Conservation (phyloP, 108 stramenopile genomes). For the Skeletonema grethae region DNA sequence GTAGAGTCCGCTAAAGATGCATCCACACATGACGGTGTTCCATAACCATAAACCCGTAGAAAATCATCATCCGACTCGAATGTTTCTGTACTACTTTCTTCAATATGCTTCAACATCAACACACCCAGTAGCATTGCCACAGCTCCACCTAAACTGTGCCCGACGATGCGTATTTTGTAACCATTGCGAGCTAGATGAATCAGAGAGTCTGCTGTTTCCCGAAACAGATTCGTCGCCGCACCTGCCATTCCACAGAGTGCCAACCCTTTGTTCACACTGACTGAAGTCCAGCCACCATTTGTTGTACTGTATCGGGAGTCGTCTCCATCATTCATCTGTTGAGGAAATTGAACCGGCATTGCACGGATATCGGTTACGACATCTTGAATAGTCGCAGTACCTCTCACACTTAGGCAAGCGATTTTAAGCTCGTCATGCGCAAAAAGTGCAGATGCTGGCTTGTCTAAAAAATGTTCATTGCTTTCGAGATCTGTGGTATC, state of each 20-base stretch:
- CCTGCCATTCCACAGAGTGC: slow-evolving; percentile 87
- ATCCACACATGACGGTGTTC: slow-evolving; percentile 91
- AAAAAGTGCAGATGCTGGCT: slow-evolving; percentile 79
- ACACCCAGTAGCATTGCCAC: slow-evolving; percentile 86
- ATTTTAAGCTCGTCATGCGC: slow-evolving; percentile 72
- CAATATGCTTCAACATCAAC: slow-evolving; percentile 65
- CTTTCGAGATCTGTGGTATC: slow-evolving; percentile 27
- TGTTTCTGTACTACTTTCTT: slow-evolving; percentile 13
- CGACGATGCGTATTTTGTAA: slow-evolving; percentile 81
- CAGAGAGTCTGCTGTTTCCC: slow-evolving; percentile 76
- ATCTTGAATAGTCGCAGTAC: slow-evolving; percentile 93
- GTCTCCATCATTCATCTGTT: slow-evolving; percentile 44
- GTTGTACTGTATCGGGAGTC: slow-evolving; percentile 24
- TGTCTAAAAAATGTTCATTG: slow-evolving; percentile 42
- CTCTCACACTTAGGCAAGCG: slow-evolving; percentile 83
- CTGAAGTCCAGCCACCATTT: slow-evolving; percentile 72
- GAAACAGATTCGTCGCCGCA: slow-evolving; percentile 74
- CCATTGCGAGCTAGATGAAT: slow-evolving; percentile 64
- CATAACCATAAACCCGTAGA: slow-evolving; percentile 87
- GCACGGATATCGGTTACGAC: slow-evolving; percentile 96
- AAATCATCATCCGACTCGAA: slow-evolving; percentile 40
- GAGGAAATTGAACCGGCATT: slow-evolving; percentile 84
- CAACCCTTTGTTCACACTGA: slow-evolving; percentile 68
- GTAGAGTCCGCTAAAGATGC: slow-evolving; percentile 76
- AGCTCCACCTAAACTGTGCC: slow-evolving; percentile 87